Conservation (phyloP, 1,284 basidiomycete species). For the Ceratobasidium sp. region DNA sequence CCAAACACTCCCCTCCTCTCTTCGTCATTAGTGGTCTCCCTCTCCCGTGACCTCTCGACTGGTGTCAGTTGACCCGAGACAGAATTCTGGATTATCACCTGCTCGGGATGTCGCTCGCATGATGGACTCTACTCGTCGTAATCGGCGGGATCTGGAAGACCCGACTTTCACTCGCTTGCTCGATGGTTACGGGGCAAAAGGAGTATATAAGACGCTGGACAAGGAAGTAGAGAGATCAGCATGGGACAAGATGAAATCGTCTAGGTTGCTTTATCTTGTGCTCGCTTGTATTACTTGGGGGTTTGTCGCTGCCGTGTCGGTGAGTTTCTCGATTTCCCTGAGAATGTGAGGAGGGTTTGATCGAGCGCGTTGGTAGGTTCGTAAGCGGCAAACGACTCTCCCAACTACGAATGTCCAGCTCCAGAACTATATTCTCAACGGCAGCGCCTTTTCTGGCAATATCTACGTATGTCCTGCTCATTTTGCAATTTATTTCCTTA, state of each 20-base stretch:
- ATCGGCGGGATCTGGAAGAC: constrained; percentile 10
- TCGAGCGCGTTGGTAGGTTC: neutral
- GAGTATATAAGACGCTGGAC: constrained; percentile 22
- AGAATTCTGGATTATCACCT: constrained; percentile 12
- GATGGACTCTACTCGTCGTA: neutral
- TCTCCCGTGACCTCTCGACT: constrained; percentile 23
- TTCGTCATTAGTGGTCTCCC: constrained; percentile 16
- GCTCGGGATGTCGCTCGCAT: neutral
- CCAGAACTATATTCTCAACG: constrained; percentile 26
- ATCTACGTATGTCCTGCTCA: constrained; percentile 22
- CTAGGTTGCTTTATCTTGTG: constrained; percentile 21
- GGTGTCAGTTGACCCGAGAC: constrained; percentile 20
- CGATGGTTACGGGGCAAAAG: neutral
- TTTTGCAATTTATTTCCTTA: neutral
- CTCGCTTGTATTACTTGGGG: constrained; percentile 17
- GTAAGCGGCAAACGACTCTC: constrained; percentile 26
- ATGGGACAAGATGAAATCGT: constrained; percentile 13
- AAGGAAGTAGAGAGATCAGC: neutral
- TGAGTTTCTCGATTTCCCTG: constrained; percentile 1
- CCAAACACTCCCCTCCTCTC: neutral
- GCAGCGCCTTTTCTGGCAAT: constrained; percentile 23
- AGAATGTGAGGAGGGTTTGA: neutral
- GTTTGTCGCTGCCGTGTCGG: constrained; percentile 20
- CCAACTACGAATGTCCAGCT: constrained; percentile 28
- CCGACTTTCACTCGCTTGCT: neutral